These are phyloP conservation scores for Lumnitzera littorea DNA, from an alignment of 345 rosid species.

Conservation along the genomic window DNA sequence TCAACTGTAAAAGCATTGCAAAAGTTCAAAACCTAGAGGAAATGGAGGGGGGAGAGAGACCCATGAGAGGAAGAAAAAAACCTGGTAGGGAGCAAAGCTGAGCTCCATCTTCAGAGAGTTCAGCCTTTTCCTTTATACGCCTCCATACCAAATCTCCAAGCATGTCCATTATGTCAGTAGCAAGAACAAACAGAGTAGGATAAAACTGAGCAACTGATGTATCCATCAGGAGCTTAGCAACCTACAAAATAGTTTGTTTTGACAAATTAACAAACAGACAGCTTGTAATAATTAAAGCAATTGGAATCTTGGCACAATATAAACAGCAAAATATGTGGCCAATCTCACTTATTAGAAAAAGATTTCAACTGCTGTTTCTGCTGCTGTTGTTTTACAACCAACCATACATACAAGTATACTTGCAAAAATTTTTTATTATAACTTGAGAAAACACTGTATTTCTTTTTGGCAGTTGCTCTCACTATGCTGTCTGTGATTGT, in stretches of 20 bases:
- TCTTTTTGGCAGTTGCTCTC: background rate
- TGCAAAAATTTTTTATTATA: too few species aligned
- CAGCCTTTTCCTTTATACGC: constrained; percentile 78
- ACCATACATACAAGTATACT: too few species aligned
- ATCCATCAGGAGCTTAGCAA: constrained; percentile 84
- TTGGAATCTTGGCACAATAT: too few species aligned
- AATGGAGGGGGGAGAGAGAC: background rate
- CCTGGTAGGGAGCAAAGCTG: constrained; percentile 48
- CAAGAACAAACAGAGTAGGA: constrained; percentile 85
- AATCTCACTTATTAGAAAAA: too few species aligned
- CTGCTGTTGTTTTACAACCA: too few species aligned
- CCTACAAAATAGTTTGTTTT: constrained; percentile 39
- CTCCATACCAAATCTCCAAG: constrained; percentile 94
- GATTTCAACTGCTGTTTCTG: too few species aligned
- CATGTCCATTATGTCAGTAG: constrained; percentile 75
- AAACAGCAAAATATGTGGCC: too few species aligned
- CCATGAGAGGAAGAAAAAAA: constrained; percentile 16
- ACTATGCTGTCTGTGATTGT: background rate
- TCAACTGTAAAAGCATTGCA: constrained; percentile 1
- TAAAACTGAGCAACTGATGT: constrained; percentile 83
- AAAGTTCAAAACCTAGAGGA: background rate
- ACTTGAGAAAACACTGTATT: too few species aligned
- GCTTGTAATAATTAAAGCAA: too few species aligned
- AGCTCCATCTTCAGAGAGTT: constrained; percentile 57
- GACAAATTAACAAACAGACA: background rate